A percentile compares a stretch with the other conserved stretches of the same genome.
Evolutionary conservation across 2,329 filamentous ascomycete species (phyloP).

Genomic region (Talaromyces amestolkiae): DNA sequence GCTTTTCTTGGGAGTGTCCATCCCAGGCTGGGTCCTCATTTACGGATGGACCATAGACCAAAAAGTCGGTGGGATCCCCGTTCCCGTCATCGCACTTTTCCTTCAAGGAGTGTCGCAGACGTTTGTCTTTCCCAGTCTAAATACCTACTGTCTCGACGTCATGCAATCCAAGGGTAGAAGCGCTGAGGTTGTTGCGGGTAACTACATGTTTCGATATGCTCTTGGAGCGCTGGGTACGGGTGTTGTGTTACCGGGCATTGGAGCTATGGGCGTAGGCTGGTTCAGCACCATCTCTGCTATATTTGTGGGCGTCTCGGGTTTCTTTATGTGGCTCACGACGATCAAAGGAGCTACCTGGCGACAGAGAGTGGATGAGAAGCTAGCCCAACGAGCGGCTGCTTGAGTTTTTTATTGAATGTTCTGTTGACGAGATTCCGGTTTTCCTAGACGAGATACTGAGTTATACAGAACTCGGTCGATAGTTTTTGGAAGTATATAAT

Average conservation of each 20-base stretch:
- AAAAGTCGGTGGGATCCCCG: slow-evolving; percentile 53
- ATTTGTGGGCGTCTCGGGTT: slow-evolving; percentile 53
- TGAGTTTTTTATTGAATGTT: not conserved
- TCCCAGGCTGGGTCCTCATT: slow-evolving; percentile 63
- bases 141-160: slow-evolving; percentile 80
- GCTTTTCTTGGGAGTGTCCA: slow-evolving; percentile 55
- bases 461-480: not conserved
- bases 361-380: slow-evolving; percentile 52
- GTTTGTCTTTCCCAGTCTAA: slow-evolving; percentile 72
- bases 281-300: slow-evolving; percentile 68
- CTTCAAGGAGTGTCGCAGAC: slow-evolving; percentile 71
- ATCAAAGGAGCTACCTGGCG: slow-evolving; percentile 54
- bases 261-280: slow-evolving; percentile 75
- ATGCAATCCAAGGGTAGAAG: slow-evolving; percentile 62
- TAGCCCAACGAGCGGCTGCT: slow-evolving; percentile 20
- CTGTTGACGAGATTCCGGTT: not conserved
- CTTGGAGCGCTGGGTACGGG: slow-evolving; percentile 71
- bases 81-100: slow-evolving; percentile 71
- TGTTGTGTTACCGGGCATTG: slow-evolving; percentile 69
- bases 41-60: slow-evolving; percentile 66
- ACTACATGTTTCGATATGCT: slow-evolving; percentile 74
- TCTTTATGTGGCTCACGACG: slow-evolving; percentile 49
- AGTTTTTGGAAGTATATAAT: not conserved
- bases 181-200: slow-evolving; percentile 74
- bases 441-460: not conserved